Evolutionary conservation across 2,329 filamentous ascomycete genomes (phyloP), one percentile per base, ranked within the genome.

Genomic region (Cercospora sojina): DNA sequence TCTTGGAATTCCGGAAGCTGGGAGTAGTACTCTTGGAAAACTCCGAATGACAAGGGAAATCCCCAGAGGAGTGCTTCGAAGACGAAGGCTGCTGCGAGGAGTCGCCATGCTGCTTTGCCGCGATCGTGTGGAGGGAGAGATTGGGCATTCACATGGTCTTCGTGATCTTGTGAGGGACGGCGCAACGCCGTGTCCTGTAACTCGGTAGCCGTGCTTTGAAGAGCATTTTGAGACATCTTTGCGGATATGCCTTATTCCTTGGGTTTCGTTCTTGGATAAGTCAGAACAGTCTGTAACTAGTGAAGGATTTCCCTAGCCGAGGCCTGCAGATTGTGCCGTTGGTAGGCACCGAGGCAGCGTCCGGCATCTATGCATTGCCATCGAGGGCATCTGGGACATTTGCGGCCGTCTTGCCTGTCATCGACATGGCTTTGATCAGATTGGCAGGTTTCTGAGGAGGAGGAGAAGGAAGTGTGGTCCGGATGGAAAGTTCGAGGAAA

Each of bases 1-100:
- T 82, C 82, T 3, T 79, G 77, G 64, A 91, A 91, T 1, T 86
- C 84, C 4, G 82, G 82, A 65, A 88, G 82, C 1, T 80, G 84
- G 38, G 81, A 84, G 75, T 91, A 91, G 76, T 90, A 89, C 60
- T 88, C 83, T 71, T 91, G 88, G 73, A 92, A 91, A 25, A 92
- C 83, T 51, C 89, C 90, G 74, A 88, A 92, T 0, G 87, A 83
- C 64, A 88, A 88, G 0, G 88, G 86, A 6, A 68, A 58, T 5
- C 41, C 56, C 49, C 35, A 41, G 0, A 41, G 16, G 1, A 41
- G 35, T 41, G 35, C 35, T 2, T 41, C 35, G 16, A 41, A 41
- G 35, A 41, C 35, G 35, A 41, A 41, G 3, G 35, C 35, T 41
- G 35, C 35, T 9, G 35, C 35, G 1, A 41, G 35, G 3, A 41